Evolutionary conservation across 2,329 filamentous ascomycete species (phyloP).

Genomic region (Fusarium guadeloupense): DNA sequence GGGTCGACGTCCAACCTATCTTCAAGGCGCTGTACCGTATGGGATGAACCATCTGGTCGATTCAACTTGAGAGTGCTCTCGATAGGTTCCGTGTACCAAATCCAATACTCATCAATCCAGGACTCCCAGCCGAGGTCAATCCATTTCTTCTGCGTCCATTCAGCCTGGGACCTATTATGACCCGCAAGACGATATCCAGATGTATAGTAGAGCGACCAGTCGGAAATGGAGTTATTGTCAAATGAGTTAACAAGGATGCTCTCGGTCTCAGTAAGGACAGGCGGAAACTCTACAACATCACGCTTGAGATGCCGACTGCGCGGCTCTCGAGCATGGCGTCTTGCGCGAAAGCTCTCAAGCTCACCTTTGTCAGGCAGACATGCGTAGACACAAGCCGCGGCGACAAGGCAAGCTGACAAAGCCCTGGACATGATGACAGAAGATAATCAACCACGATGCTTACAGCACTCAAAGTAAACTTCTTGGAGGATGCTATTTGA

Average conservation of each 20-base stretch:
- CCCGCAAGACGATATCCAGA: conserved; percentile 33
- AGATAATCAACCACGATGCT: neutral
- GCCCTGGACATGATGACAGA: conserved; percentile 12
- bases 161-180: conserved; percentile 26
- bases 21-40: conserved; percentile 29
- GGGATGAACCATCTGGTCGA: conserved; percentile 11
- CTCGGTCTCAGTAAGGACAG: conserved; percentile 11
- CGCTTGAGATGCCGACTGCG: conserved; percentile 15
- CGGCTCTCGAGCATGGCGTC: neutral
- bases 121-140: conserved; percentile 30
- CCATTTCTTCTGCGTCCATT: conserved; percentile 36
- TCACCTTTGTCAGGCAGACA: conserved; percentile 29
- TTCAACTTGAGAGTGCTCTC: conserved; percentile 31
- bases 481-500: accelerated
- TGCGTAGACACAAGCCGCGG: conserved; percentile 28
- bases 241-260: conserved; percentile 23
- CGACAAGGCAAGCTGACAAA: conserved; percentile 15
- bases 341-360: conserved; percentile 6
- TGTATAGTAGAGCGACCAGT: conserved; percentile 35
- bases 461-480: too few species aligned
- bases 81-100: conserved; percentile 29
- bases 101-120: conserved; percentile 34
- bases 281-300: conserved; percentile 6
- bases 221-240: conserved; percentile 22
- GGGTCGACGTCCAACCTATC: conserved; percentile 25